Conservation (phyloP, 2,329 filamentous ascomycete species). For the Zasmidium citrigriseum region DNA sequence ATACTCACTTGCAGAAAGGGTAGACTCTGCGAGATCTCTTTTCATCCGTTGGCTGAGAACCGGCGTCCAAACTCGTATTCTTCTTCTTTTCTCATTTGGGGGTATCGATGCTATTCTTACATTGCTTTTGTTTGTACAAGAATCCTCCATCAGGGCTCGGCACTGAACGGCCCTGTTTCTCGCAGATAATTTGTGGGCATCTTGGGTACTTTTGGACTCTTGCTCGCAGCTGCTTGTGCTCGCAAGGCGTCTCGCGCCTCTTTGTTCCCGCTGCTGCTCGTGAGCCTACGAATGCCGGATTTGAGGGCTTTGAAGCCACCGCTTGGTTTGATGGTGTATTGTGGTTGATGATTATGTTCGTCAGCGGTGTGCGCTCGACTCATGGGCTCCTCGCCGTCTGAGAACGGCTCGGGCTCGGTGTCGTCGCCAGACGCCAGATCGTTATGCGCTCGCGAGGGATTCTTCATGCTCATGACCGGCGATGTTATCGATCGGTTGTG, state of each 20-base stretch:
- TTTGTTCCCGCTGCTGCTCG: conserved; percentile 52
- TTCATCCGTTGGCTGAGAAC: not conserved
- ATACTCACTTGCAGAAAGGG: not conserved
- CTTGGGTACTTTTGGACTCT: conserved; percentile 51
- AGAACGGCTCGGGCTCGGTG: conserved; percentile 61
- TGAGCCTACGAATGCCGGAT: conserved; percentile 62
- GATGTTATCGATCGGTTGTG: conserved; percentile 85
- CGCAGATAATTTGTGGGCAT: conserved; percentile 44
- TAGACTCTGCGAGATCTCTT: not conserved
- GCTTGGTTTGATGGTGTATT: conserved; percentile 33
- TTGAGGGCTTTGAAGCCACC: conserved; percentile 49
- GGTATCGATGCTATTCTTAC: conserved; percentile 10
- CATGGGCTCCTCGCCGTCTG: conserved; percentile 73
- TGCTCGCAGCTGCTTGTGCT: conserved; percentile 31
- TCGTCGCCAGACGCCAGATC: conserved; percentile 78
- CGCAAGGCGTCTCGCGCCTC: conserved; percentile 42
- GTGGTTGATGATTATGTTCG: conserved; percentile 18
- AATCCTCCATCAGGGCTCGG: conserved; percentile 29
- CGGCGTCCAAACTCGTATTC: not conserved
- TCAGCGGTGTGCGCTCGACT: conserved; percentile 38
- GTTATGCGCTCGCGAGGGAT: conserved; percentile 51
- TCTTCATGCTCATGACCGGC: conserved; percentile 58
- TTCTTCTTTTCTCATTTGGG: not conserved
- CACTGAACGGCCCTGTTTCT: conserved; percentile 32
- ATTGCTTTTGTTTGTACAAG: not conserved